Evolutionary conservation across 495 filamentous ascomycete genomes (phyloP), one percentile per base, ranked within the genome.

Genomic region (Parathielavia hyrcaniae): DNA sequence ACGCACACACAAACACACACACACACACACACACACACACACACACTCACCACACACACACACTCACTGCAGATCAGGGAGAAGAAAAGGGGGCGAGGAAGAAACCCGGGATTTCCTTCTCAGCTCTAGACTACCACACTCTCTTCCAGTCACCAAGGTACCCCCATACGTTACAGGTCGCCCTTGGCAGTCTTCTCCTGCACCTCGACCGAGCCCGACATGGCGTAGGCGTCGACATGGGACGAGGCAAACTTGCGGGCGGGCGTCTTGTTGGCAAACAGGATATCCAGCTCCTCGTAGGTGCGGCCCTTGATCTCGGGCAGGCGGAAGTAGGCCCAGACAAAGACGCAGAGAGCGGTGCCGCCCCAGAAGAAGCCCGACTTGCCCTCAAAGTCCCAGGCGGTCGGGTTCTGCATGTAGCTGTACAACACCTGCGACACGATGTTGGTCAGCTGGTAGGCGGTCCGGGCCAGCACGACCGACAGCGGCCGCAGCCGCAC

Each of bases 301-400:
- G 82, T 84, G 30, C 81, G 71, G 0, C 77, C 77, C 50, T 75
- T 82, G 9, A 80, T 80, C 63, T 87, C 84, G 0, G 85, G 85
- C 1, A 87, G 72, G 13, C 79, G 70, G 56, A 83, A 79, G 53
- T 75, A 87, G 5, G 75, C 64, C 74, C 75, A 77, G 9, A 73
- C 40, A 19, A 75, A 67, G 36, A 70, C 73, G n/a, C 76, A 10
- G 0, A 64, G 63, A 2, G 77, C 78, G 5, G 83, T 63, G 0
- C 81, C 83, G 14, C 80, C 83, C 64, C 83, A 88, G 64, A 87
- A 82, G 62, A 87, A 88, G 0, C 84, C 85, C 0, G 85, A 71
- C 64, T 88, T 86, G 1, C 83, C 83, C 50, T 78, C 75, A 71
- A 84, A 72, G 58, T 87, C 80, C 22, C 77, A 84, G 26, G 82